These are phyloP conservation scores for Scedosporium aurantiacum DNA, from an alignment of 2,329 filamentous ascomycete species.

Conservation along the genomic window DNA sequence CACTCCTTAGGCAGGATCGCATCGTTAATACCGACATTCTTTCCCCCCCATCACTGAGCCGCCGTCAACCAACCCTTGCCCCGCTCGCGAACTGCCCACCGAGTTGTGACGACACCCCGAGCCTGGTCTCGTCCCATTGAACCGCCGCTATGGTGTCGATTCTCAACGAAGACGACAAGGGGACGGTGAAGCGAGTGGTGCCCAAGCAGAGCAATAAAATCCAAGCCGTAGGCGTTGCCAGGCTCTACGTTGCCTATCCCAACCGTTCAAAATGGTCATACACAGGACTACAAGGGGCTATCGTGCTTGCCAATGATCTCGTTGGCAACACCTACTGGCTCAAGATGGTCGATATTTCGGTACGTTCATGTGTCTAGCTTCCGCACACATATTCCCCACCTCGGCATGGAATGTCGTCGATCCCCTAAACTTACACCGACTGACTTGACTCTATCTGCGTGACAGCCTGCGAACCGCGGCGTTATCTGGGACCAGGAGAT, in stretches of 20 bases:
- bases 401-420: neutral
- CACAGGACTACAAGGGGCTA: slow-evolving; percentile 84
- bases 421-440: slow-evolving; percentile 11
- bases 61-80: neutral
- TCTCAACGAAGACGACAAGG: slow-evolving; percentile 86
- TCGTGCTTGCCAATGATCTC: slow-evolving; percentile 83
- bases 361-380: slow-evolving; percentile 35
- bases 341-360: slow-evolving; percentile 93
- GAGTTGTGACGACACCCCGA: neutral
- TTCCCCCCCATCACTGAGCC: neutral
- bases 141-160: slow-evolving; percentile 47
- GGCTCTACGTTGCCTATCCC: slow-evolving; percentile 87
- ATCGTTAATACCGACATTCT: neutral
- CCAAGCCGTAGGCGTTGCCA: slow-evolving; percentile 84
- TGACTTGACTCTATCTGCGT: neutral
- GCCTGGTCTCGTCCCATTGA: neutral
- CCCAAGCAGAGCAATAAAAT: slow-evolving; percentile 97
- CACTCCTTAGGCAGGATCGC: neutral
- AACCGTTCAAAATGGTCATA: slow-evolving; percentile 82
- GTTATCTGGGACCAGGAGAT: slow-evolving; percentile 98
- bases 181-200: slow-evolving; percentile 87
- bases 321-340: slow-evolving; percentile 96
- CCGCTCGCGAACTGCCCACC: neutral
- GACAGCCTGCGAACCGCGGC: slow-evolving; percentile 62
- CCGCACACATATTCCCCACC: neutral